Evolutionary conservation across 331 rosid species (phyloP), one percentile per base, ranked within the genome.

Genomic region (Quercus tomentella): DNA sequence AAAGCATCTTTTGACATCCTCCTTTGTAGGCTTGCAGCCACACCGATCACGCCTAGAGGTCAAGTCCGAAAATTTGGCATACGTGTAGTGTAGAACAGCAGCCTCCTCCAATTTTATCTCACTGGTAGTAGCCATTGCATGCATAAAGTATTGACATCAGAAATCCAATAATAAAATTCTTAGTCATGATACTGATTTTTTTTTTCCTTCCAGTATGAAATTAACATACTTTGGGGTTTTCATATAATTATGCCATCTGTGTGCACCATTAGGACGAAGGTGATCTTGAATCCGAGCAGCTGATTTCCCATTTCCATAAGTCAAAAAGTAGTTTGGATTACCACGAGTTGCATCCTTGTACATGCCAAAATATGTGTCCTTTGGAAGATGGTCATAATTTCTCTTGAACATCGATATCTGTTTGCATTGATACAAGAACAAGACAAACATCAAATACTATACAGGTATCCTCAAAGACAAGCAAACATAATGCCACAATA

Each of bases 171-270:
- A 21, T 58, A 70, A 71, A 16, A 41, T 0, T 41, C 3, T 8
- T 8, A 41, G 45, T 8, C 45, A 41, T 41, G 45, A 49, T 21
- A 55, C 61, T 41, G 30, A 28, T 78, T 45, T 11, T 20, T 73
- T 51, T 61, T 65, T 18, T 2, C 18, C 18, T 23, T 63, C 68
- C 45, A 60, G 72, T 17, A 73, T 15, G 66, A 21, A 51, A 73
- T 41, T 63, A 70, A 72, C 35, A 5, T 93, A 96, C 99, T 88
- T 91, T 11, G 97, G 99, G 60, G 96, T 89, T 89, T 91, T 96
- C 99, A 95, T 95, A 78, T 95, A 95, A 81, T 95, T 95, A 87
- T 95, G 96, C 99, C 99, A 95, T 91, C 99, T 92, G 83, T 95
- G 99, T 56, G 99, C 99, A 80, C 99, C 99, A 75, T 96, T 96